These are phyloP conservation scores for Iris macrosiphon DNA, from an alignment of 106 monocot genomes.

Conservation along the genomic window DNA sequence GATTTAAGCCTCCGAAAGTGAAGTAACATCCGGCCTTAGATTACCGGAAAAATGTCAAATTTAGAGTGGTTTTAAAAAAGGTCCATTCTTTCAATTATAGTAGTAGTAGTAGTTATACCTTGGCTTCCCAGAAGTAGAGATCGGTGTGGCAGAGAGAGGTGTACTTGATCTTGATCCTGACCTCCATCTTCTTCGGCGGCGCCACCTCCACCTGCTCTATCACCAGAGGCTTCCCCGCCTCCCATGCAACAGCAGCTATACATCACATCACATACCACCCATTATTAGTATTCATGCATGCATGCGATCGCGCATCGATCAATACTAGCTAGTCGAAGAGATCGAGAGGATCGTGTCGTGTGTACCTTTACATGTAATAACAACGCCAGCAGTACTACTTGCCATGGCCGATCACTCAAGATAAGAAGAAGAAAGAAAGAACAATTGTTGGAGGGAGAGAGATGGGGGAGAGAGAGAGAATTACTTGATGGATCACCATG, in stretches of 20 bases:
- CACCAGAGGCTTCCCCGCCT: conserved; percentile 49
- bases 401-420: not conserved
- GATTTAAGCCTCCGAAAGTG: no score
- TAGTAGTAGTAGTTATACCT: conserved; percentile 20
- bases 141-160: conserved; percentile 64
- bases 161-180: conserved; percentile 39
- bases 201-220: conserved; percentile 54
- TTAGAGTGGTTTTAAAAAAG: no score
- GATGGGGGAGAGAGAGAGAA: no score
- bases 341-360: not conserved
- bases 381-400: conserved; percentile 7
- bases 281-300: not conserved
- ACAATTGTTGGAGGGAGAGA: no score
- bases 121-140: conserved; percentile 52
- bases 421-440: not conserved
- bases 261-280: no score
- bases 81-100: not conserved
- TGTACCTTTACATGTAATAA: conserved; percentile 24
- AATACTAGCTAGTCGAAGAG: not conserved
- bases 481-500: no score
- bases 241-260: conserved; percentile 46
- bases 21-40: no score
- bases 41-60: no score
- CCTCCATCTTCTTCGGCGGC: conserved; percentile 42
- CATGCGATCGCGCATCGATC: no score